Evolutionary conservation across 352 stramenopile species (phyloP).

Genomic region (Globisporangium acanthophoron): DNA sequence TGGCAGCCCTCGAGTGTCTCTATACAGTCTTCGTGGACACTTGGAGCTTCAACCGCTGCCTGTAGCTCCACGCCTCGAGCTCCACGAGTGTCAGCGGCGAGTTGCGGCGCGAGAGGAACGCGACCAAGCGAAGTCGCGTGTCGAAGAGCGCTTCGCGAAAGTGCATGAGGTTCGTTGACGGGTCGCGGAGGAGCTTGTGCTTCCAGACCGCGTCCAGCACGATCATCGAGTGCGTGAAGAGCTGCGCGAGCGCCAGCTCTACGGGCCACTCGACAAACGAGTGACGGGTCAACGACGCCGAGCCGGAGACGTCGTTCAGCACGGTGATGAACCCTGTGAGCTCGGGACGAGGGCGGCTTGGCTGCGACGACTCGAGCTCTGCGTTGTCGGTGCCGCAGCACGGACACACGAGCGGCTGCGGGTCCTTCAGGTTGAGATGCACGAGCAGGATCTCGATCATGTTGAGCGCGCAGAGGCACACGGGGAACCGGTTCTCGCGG

Average conservation of each 20-base stretch:
- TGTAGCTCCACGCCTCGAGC: constrained; percentile 42
- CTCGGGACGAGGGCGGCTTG: constrained; percentile 45
- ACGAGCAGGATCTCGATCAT: constrained; percentile 64
- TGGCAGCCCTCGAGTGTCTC: neutral
- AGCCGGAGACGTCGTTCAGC: constrained; percentile 37
- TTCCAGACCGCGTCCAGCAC: constrained; percentile 58
- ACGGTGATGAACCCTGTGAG: constrained; percentile 45
- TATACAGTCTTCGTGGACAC: constrained; percentile 10
- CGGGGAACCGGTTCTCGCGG: constrained; percentile 63
- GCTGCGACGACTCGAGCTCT: constrained; percentile 47
- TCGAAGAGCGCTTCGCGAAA: constrained; percentile 55
- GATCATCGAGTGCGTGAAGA: constrained; percentile 59
- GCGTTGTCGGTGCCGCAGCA: constrained; percentile 67
- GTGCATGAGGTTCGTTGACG: constrained; percentile 50
- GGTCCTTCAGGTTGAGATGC: constrained; percentile 65
- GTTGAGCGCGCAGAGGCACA: constrained; percentile 59
- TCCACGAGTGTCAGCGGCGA: constrained; percentile 43
- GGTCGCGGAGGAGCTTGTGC: constrained; percentile 40
- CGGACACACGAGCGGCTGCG: constrained; percentile 51
- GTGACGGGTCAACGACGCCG: constrained; percentile 32
- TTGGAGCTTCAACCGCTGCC: constrained; percentile 16
- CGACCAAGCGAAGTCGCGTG: constrained; percentile 36
- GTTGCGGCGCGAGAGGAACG: constrained; percentile 41
- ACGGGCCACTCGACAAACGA: constrained; percentile 32
- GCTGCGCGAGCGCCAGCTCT: constrained; percentile 45